These are phyloP conservation scores for Sugiyamaella smithiae DNA, from an alignment of 805 yeast genomes.

Conservation along the genomic window DNA sequence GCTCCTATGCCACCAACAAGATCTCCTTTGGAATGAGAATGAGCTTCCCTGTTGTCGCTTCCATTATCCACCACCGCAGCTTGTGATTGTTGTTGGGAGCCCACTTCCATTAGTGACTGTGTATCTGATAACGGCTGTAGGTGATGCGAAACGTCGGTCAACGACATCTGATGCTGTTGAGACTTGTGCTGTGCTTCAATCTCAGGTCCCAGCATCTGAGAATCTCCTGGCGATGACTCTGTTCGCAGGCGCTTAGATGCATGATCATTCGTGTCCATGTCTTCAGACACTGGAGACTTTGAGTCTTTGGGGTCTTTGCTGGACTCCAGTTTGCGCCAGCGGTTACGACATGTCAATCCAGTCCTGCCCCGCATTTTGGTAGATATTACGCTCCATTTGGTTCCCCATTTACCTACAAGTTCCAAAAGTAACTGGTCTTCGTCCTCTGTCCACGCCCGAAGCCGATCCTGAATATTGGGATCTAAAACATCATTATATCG, in stretches of 20 bases:
- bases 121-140: not conserved
- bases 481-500: slow-evolving; percentile 85
- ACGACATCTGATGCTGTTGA: not conserved
- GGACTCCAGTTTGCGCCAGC: slow-evolving; percentile 79
- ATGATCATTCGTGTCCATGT: not conserved
- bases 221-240: not conserved
- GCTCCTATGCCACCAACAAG: not conserved
- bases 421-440: slow-evolving; percentile 73
- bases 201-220: not conserved
- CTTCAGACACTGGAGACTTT: slow-evolving; percentile 36
- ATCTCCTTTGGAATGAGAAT: not conserved
- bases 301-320: slow-evolving; percentile 11
- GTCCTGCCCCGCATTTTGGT: slow-evolving; percentile 73
- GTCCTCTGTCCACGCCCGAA: slow-evolving; percentile 72
- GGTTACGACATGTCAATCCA: slow-evolving; percentile 81
- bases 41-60: no score
- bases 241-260: not conserved
- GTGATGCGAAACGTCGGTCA: not conserved
- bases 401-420: slow-evolving; percentile 68
- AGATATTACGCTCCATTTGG: slow-evolving; percentile 86
- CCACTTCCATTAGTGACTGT: not conserved
- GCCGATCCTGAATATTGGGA: slow-evolving; percentile 72
- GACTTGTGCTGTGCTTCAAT: not conserved
- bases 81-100: not conserved
- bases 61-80: no score